These are phyloP conservation scores for Volvox carteri DNA, from an alignment of 163 green algal genomes.

Conservation along the genomic window DNA sequence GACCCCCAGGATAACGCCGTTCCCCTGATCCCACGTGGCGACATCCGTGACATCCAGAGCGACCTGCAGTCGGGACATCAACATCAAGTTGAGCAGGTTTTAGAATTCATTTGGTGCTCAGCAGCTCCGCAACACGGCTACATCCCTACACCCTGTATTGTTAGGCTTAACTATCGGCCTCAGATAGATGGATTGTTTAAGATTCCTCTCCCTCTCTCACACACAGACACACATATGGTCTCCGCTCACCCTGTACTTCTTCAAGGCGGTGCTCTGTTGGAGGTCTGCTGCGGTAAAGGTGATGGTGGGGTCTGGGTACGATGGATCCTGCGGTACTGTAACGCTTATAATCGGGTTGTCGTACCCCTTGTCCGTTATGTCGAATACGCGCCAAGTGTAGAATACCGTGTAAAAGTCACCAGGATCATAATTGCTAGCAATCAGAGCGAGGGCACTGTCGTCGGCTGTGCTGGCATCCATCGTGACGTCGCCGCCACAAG, in stretches of 20 bases:
- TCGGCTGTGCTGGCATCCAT: neutral
- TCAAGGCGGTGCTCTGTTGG: neutral
- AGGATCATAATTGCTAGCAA: neutral
- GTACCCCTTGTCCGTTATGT: conserved; percentile 13
- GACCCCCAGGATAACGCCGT: neutral
- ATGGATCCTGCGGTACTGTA: neutral
- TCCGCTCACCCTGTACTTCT: conserved; percentile 15
- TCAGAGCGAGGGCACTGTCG: neutral
- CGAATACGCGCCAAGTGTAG: conserved; percentile 33
- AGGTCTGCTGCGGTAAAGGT: too few species aligned
- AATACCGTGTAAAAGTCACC: neutral
- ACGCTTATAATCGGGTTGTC: neutral
- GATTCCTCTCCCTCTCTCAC: too few species aligned
- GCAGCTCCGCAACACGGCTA: too few species aligned
- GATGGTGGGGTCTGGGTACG: neutral
- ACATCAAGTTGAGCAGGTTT: neutral
- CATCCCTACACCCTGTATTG: too few species aligned
- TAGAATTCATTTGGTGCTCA: too few species aligned
- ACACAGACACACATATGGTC: too few species aligned
- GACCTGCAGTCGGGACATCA: neutral
- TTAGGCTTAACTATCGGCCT: too few species aligned
- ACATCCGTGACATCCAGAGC: neutral
- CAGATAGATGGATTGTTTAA: too few species aligned
- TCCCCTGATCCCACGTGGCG: neutral
- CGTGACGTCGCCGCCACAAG: neutral